Conservation (phyloP, 1,284 basidiomycete genomes). For the Ceratorhiza oryzae-sativae region DNA sequence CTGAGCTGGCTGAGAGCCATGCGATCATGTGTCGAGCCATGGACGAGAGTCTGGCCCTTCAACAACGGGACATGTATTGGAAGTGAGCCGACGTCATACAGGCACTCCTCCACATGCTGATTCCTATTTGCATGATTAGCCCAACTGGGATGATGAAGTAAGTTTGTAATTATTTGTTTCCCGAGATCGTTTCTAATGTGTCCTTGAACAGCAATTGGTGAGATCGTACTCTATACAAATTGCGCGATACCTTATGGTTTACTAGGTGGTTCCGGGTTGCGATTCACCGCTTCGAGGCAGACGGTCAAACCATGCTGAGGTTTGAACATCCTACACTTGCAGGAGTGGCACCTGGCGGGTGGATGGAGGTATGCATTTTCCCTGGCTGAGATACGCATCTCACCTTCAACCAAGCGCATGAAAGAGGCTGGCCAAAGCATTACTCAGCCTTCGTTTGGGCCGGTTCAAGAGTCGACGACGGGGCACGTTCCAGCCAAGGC, state of each 20-base stretch:
- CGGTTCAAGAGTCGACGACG: constrained; percentile 21
- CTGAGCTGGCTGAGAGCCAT: constrained; percentile 51
- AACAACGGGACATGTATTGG: constrained; percentile 61
- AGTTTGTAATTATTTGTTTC: background rate
- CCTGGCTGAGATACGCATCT: background rate
- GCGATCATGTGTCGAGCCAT: constrained; percentile 63
- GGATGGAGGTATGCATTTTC: constrained; percentile 60
- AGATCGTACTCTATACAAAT: background rate
- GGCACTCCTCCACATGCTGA: background rate
- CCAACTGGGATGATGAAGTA: constrained; percentile 67
- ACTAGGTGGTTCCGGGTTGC: constrained; percentile 67
- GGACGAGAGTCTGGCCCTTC: constrained; percentile 62
- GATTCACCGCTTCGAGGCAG: constrained; percentile 54
- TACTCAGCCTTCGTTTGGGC: constrained; percentile 55
- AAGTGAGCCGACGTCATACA: constrained; percentile 42
- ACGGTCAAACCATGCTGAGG: constrained; percentile 49
- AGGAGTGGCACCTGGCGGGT: constrained; percentile 61
- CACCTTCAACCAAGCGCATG: constrained; percentile 52
- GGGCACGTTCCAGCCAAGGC: constrained; percentile 41
- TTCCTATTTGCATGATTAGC: constrained; percentile 50
- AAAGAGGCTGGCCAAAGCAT: constrained; percentile 60
- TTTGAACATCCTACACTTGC: constrained; percentile 71
- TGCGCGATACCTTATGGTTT: background rate
- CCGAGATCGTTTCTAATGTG: no score
- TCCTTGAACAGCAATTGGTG: constrained; percentile 51